Evolutionary conservation across 1,284 basidiomycete species (phyloP).

Genomic region (Ceratorhiza oryzae-sativae): DNA sequence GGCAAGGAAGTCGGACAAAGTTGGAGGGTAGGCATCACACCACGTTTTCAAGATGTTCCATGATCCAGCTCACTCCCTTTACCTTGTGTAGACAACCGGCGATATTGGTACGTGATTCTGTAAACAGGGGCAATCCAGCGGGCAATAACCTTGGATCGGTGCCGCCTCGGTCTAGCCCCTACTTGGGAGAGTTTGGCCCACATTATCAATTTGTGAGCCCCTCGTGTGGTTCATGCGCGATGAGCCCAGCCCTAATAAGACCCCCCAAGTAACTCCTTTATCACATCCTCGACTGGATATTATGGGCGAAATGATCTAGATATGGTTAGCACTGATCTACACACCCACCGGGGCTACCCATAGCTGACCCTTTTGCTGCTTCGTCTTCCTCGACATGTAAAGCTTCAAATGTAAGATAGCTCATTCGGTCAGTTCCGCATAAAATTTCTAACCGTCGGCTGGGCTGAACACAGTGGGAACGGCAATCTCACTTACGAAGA

Average conservation of each 20-base stretch:
- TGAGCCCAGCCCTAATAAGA: not conserved
- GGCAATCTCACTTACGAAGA: constrained; percentile 65
- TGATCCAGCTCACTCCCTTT: not conserved
- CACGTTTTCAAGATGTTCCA: constrained; percentile 41
- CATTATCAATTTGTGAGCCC: constrained; percentile 56
- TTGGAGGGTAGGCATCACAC: constrained; percentile 53
- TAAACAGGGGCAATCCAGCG: not conserved
- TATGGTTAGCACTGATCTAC: constrained; percentile 54
- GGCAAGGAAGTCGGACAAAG: constrained; percentile 56
- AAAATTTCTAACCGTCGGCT: constrained; percentile 13
- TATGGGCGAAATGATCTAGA: constrained; percentile 69
- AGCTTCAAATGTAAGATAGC: constrained; percentile 62
- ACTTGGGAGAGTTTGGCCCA: constrained; percentile 53
- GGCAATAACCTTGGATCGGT: not conserved
- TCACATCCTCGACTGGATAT: constrained; percentile 63
- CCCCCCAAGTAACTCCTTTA: constrained; percentile 54
- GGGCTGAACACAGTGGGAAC: constrained; percentile 57
- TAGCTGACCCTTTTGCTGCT: constrained; percentile 27
- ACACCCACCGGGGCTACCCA: not conserved
- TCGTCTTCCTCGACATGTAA: not conserved
- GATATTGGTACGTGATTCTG: constrained; percentile 49
- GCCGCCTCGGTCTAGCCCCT: constrained; percentile 27
- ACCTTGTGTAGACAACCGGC: constrained; percentile 47
- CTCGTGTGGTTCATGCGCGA: not conserved
- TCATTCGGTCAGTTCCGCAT: not conserved